Evolutionary conservation across 192 early-diverging fungal genomes (phyloP), one percentile per base, ranked within the genome.

Genomic region (Gonapodya sp.): DNA sequence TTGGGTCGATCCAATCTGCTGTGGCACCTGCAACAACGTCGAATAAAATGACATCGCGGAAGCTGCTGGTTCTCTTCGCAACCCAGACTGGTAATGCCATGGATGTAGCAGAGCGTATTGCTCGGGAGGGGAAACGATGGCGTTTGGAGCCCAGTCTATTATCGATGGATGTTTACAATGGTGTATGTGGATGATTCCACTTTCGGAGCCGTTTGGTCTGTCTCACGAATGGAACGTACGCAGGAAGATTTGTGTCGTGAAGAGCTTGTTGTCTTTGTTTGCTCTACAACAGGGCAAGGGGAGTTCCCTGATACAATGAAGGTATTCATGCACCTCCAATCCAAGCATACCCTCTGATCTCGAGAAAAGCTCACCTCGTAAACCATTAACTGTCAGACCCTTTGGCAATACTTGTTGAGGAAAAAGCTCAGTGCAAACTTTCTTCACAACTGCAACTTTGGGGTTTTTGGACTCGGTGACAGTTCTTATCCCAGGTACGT

Each of bases 401-500:
- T 97, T 82, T 99, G 97, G 97, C 90, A 89, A 79, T 95, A 94
- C 82, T 85, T 99, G 35, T 87, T 98, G 73, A 90, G 94, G 77
- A 97, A 96, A 83, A 88, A 92, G 2, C 82, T 93, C 32, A 91
- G 95, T 0, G 80, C 36, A 31, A 88, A 93, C 72, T 87, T 92
- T 0, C 86, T 97, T n/a, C 80, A 82, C 18, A 83, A 88, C n/a
- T 79, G 94, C 83, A 75, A 88, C 36, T 95, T 92, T 85, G 93
- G 94, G 1, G 96, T 99, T 31, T 94, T 98, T 88, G 97, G 96
- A 0, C 89, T 96, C 36, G 97, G 97, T 32, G 97, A 99, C 85
- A 97, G 96, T 30, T 95, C 95, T 34, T 99, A 97, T 84, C 79
- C 84, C 80, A 93, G 92, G 91, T 94, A 87, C n/a, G 86, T 83